Conservation (phyloP, 1,284 basidiomycete species). For the Afroboletus lepidellus region DNA sequence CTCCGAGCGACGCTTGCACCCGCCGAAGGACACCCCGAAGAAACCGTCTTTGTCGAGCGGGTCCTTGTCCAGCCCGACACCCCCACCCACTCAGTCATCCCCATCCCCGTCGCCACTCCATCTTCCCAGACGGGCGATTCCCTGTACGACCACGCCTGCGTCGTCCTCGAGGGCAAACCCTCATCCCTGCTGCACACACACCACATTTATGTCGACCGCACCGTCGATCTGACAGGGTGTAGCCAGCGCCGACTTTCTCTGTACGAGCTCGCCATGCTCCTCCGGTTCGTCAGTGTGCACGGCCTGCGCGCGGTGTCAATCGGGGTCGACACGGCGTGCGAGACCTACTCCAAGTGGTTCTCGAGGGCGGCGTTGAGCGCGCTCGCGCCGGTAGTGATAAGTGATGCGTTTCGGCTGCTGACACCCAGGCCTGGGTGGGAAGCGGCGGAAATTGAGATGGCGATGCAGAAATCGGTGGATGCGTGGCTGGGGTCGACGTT, state of each 20-base stretch:
- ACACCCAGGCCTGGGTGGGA: not conserved
- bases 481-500: slow-evolving; percentile 11
- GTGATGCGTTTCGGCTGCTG: not conserved
- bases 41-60: slow-evolving; percentile 8
- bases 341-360: slow-evolving; percentile 13
- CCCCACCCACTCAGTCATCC: slow-evolving; percentile 5
- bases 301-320: slow-evolving; percentile 5
- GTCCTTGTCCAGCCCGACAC: not conserved
- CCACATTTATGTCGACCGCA: not conserved
- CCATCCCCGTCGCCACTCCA: not conserved
- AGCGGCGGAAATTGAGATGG: not conserved
- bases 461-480: slow-evolving; percentile 5
- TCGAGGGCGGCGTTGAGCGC: slow-evolving; percentile 2
- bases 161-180: slow-evolving; percentile 5
- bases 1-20: slow-evolving; percentile 5
- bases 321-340: slow-evolving; percentile 12
- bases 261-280: slow-evolving; percentile 5
- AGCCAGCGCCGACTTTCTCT: slow-evolving; percentile 5
- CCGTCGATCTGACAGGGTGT: not conserved
- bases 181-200: slow-evolving; percentile 2
- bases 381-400: not conserved
- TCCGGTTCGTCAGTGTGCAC: slow-evolving; percentile 8
- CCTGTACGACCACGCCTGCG: slow-evolving; percentile 11
- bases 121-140: not conserved
- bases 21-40: not conserved